These are phyloP conservation scores for Cicer judaicum DNA, from an alignment of 306 rosid genomes.

Conservation along the genomic window DNA sequence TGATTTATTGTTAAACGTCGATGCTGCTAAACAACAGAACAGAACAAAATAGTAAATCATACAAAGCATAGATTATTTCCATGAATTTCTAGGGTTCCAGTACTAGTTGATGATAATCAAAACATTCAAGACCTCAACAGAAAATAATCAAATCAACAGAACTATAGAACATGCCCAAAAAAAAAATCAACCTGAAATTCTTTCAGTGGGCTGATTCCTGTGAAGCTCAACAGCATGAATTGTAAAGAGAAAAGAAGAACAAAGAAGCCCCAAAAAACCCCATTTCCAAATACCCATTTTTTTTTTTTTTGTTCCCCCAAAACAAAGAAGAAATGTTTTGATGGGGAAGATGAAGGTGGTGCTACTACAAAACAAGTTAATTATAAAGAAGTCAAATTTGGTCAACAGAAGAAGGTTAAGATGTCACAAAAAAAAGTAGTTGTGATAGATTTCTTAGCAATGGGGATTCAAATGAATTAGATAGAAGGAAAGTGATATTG, in stretches of 20 bases:
- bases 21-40: too few relatives aligned
- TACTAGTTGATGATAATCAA: neutral
- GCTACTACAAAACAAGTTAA: neutral
- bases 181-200: constrained; percentile 76
- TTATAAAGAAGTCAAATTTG: constrained; percentile 14
- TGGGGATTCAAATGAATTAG: constrained; percentile 29
- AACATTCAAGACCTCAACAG: constrained; percentile 25
- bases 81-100: too few relatives aligned
- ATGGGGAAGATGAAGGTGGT: neutral
- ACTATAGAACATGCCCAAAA: neutral
- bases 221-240: constrained; percentile 61
- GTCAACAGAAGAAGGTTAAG: constrained; percentile 50
- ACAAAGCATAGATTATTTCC: too few relatives aligned
- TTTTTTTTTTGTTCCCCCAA: constrained; percentile 16
- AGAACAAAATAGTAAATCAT: too few relatives aligned
- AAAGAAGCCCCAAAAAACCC: constrained; percentile 60
- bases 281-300: constrained; percentile 61
- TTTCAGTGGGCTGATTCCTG: constrained; percentile 74
- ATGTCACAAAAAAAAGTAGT: constrained; percentile 51
- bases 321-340: neutral
- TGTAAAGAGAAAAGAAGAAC: constrained; percentile 53
- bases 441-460: constrained; percentile 51
- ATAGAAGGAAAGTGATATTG: constrained; percentile 43
- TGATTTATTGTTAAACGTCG: too few relatives aligned
- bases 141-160: neutral